Conservation (phyloP, 495 filamentous ascomycete species). For the Podospora sp. region DNA sequence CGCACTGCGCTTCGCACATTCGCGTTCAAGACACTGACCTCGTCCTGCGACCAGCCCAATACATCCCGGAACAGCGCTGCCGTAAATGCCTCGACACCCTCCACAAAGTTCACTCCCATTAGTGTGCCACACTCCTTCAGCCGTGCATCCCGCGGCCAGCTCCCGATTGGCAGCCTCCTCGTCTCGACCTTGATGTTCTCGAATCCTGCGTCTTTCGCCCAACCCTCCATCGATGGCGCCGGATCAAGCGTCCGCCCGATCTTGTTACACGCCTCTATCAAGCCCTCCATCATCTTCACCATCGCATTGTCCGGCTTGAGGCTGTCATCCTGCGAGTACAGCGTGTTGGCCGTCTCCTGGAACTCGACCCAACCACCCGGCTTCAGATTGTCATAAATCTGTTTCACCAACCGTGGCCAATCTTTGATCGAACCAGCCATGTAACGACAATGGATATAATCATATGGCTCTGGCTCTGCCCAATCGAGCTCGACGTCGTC, state of each 20-base stretch:
- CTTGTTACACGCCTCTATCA: constrained; percentile 35
- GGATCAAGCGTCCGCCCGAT: constrained; percentile 33
- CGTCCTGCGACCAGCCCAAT: constrained; percentile 38
- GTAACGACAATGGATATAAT: constrained; percentile 57
- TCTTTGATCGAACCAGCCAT: constrained; percentile 54
- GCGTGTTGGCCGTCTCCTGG: constrained; percentile 46
- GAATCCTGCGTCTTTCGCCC: constrained; percentile 42
- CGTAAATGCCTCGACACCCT: constrained; percentile 37
- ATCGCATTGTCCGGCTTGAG: constrained; percentile 39
- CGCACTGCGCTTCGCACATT: constrained; percentile 30
- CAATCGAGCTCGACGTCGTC: constrained; percentile 59
- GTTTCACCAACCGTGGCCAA: constrained; percentile 48
- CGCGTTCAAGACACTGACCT: constrained; percentile 33
- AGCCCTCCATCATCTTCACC: constrained; percentile 40
- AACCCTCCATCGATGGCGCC: constrained; percentile 27
- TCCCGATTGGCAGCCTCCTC: constrained; percentile 43
- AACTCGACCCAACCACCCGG: constrained; percentile 57
- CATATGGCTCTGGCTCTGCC: constrained; percentile 52
- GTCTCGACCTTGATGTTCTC: constrained; percentile 37
- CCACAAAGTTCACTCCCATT: constrained; percentile 39
- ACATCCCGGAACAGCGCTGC: constrained; percentile 36
- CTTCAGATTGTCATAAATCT: constrained; percentile 48
- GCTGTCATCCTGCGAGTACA: constrained; percentile 43
- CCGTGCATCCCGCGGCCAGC: constrained; percentile 48
- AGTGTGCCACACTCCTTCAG: constrained; percentile 53